Conservation (phyloP, 306 rosid species). For the Vigna radiata region DNA sequence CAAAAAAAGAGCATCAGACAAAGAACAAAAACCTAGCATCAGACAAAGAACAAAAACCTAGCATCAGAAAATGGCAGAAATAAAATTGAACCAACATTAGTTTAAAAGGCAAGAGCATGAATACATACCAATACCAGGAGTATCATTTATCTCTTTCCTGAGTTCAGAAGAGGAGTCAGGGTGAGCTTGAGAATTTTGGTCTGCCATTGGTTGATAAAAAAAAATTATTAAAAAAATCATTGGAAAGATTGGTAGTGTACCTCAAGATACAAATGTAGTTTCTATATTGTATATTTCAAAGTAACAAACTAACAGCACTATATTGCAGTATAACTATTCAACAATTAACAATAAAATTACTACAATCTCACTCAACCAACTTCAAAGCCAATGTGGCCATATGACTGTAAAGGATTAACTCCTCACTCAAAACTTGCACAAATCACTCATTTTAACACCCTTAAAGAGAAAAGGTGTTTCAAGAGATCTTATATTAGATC, state of each 20-base stretch:
- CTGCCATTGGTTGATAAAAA: slow-evolving; percentile 55
- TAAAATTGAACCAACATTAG: slow-evolving; percentile 21
- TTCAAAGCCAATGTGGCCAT: background rate
- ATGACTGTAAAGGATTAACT: background rate
- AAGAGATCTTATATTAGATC: too few relatives aligned
- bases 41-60: slow-evolving; percentile 35
- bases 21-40: slow-evolving; percentile 26
- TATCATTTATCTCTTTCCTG: slow-evolving; percentile 57
- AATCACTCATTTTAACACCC: background rate
- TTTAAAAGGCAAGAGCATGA: slow-evolving; percentile 31
- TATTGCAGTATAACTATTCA: slow-evolving; percentile 28
- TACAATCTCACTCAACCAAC: background rate
- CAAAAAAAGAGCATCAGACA: slow-evolving; percentile 35
- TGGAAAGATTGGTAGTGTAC: slow-evolving; percentile 13
- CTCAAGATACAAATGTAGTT: slow-evolving; percentile 8
- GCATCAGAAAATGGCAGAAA: slow-evolving; percentile 39
- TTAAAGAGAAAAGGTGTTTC: too few relatives aligned
- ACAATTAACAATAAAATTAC: slow-evolving; percentile 17
- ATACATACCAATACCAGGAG: slow-evolving; percentile 62
- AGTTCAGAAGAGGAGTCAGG: slow-evolving; percentile 70
- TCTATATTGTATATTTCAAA: slow-evolving; percentile 24
- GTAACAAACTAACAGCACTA: background rate
- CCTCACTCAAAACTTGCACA: background rate
- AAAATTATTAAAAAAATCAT: slow-evolving; percentile 27
- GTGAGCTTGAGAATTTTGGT: slow-evolving; percentile 55